phyloP scores from a whole-genome alignment of 352 stramenopile genomes.

The Stephanocyclus meneghinianus region DNA sequence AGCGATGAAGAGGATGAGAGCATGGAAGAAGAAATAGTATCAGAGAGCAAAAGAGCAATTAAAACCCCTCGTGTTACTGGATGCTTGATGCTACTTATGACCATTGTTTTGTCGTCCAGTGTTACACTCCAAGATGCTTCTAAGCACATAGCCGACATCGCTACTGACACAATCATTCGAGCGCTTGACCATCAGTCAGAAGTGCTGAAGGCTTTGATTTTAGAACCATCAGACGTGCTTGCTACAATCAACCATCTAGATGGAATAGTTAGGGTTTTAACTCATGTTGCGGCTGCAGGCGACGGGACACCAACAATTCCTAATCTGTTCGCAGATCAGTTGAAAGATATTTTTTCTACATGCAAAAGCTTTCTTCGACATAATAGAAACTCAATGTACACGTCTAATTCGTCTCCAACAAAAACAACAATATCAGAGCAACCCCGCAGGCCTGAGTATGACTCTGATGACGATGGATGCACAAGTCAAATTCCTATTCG shows the following conservation, averaged over 20 bases:
- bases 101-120: slow-evolving; percentile 37
- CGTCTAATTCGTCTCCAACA: slow-evolving; percentile 4
- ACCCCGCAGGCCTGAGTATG: slow-evolving; percentile 21
- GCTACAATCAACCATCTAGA: slow-evolving; percentile 48
- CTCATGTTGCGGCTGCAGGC: slow-evolving; percentile 26
- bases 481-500: slow-evolving; percentile 23
- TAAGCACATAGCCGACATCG: slow-evolving; percentile 35
- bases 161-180: slow-evolving; percentile 31
- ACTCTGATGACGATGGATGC: slow-evolving; percentile 44
- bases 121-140: slow-evolving; percentile 22
- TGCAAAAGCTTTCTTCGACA: slow-evolving; percentile 49
- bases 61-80: slow-evolving; percentile 32
- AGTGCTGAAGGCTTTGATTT: slow-evolving; percentile 15
- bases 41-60: slow-evolving; percentile 6
- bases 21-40: slow-evolving; percentile 16
- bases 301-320: slow-evolving; percentile 22
- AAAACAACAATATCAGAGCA: slow-evolving; percentile 1
- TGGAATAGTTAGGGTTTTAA: slow-evolving; percentile 44
- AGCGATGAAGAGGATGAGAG: slow-evolving; percentile 37
- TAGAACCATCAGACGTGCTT: slow-evolving; percentile 27
- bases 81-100: slow-evolving; percentile 44
- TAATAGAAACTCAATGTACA: slow-evolving; percentile 41
- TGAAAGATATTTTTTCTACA: slow-evolving; percentile 46
- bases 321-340: slow-evolving; percentile 34
- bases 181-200: slow-evolving; percentile 42